Evolutionary conservation across 352 stramenopile species (phyloP).

Genomic region (Pythium scleroteichum): DNA sequence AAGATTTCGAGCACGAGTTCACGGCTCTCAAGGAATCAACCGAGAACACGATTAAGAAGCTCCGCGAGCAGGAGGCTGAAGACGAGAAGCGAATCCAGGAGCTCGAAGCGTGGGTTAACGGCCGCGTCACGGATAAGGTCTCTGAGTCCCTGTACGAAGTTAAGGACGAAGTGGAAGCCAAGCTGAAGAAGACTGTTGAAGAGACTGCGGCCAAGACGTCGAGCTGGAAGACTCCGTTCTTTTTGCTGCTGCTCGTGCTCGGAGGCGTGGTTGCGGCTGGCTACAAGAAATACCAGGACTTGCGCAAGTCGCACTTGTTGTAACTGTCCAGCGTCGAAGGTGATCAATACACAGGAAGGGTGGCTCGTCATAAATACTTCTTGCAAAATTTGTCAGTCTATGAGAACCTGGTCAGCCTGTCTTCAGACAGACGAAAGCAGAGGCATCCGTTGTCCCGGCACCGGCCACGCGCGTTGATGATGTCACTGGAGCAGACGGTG

Average conservation of each 20-base stretch:
- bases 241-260: slow-evolving; percentile 73
- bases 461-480: background rate
- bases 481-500: background rate
- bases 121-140: slow-evolving; percentile 59
- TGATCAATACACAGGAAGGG: background rate
- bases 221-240: slow-evolving; percentile 84
- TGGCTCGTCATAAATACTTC: slow-evolving; percentile 3
- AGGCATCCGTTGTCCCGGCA: no score
- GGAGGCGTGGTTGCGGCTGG: slow-evolving; percentile 50
- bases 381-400: slow-evolving; percentile 1
- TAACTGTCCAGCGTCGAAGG: slow-evolving; percentile 29
- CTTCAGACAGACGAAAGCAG: no score
- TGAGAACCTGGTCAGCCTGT: no score
- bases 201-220: slow-evolving; percentile 69
- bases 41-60: slow-evolving; percentile 80
- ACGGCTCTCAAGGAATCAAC: slow-evolving; percentile 83
- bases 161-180: slow-evolving; percentile 65
- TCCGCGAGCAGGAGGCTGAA: slow-evolving; percentile 66
- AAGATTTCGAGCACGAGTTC: slow-evolving; percentile 87
- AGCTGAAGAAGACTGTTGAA: slow-evolving; percentile 69
- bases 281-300: slow-evolving; percentile 89
- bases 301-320: slow-evolving; percentile 87
- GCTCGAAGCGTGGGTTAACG: slow-evolving; percentile 69
- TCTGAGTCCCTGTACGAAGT: slow-evolving; percentile 57
- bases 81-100: slow-evolving; percentile 71